These are phyloP conservation scores for Colletotrichum theobromicola DNA, from an alignment of 2,329 filamentous ascomycete genomes.

Conservation along the genomic window DNA sequence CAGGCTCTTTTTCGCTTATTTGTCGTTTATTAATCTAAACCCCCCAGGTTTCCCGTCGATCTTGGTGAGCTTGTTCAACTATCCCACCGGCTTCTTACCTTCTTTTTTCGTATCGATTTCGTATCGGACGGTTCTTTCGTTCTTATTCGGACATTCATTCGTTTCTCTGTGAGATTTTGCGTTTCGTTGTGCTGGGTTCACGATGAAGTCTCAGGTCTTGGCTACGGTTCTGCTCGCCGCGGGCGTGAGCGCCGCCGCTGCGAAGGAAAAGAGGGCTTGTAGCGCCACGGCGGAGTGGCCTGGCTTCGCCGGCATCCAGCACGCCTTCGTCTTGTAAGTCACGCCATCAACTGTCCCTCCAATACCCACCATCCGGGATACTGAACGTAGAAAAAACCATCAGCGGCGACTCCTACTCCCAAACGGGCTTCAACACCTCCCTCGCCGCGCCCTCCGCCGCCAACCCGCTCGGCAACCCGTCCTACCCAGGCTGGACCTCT, in stretches of 20 bases:
- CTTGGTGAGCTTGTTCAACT: rapidly evolving
- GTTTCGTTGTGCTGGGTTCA: background rate
- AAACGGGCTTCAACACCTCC: conserved; percentile 57
- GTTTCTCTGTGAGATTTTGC: background rate
- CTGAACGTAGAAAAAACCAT: background rate
- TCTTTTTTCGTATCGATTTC: background rate
- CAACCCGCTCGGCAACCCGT: conserved; percentile 68
- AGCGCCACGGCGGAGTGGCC: conserved; percentile 33
- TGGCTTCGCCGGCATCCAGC: conserved; percentile 41
- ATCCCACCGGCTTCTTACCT: background rate
- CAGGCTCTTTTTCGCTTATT: too few relatives aligned
- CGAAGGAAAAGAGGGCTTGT: conserved; percentile 22
- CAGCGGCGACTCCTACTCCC: conserved; percentile 37
- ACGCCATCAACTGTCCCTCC: too few relatives aligned
- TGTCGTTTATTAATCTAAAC: background rate
- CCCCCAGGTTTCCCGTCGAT: background rate
- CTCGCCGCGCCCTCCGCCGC: conserved; percentile 53
- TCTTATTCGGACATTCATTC: background rate
- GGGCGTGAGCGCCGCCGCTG: background rate
- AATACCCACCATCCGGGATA: too few relatives aligned
- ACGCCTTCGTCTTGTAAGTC: conserved; percentile 43
- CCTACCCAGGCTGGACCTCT: conserved; percentile 55
- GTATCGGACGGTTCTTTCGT: background rate
- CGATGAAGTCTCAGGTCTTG: conserved; percentile 7
- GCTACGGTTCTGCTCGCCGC: background rate